Conservation (phyloP, 805 yeast species). For the Middelhovenomyces tepae region DNA sequence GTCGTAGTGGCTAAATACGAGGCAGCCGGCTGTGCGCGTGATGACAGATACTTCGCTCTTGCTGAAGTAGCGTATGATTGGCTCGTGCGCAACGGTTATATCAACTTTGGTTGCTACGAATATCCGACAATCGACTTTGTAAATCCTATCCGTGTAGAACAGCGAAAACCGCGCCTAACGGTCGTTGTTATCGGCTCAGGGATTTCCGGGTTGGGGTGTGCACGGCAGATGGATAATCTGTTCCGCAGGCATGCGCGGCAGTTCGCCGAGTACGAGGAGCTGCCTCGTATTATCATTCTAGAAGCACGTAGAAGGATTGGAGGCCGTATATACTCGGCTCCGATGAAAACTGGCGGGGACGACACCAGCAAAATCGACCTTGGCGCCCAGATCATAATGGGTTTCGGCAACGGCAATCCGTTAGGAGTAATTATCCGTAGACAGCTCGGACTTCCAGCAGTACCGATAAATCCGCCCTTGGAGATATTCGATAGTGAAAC, state of each 20-base stretch:
- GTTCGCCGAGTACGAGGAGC: constrained; percentile 30
- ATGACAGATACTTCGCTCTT: constrained; percentile 29
- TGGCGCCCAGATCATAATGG: constrained; percentile 33
- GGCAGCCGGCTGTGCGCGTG: constrained; percentile 35
- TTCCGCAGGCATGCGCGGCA: constrained; percentile 26
- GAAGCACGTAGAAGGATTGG: constrained; percentile 35
- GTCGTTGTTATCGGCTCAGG: constrained; percentile 92
- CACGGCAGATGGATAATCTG: constrained; percentile 82
- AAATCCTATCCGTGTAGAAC: constrained; percentile 18
- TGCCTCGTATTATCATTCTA: constrained; percentile 32
- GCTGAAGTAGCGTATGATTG: constrained; percentile 38
- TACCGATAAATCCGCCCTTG: constrained; percentile 25
- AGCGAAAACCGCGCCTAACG: constrained; percentile 28
- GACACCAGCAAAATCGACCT: constrained; percentile 27
- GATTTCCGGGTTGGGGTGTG: constrained; percentile 92
- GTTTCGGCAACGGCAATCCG: constrained; percentile 35
- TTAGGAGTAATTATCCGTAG: constrained; percentile 31
- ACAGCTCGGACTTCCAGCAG: constrained; percentile 33
- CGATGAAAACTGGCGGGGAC: constrained; percentile 18
- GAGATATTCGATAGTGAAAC: constrained; percentile 28
- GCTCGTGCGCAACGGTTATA: constrained; percentile 34
- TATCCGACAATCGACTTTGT: constrained; percentile 16
- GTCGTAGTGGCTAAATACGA: constrained; percentile 33
- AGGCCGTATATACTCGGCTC: constrained; percentile 33
- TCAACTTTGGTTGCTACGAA: constrained; percentile 34